Base-by-base conservation (phyloP, 768 basidiomycete species). In the Lactifluus hygrophoroides region DNA sequence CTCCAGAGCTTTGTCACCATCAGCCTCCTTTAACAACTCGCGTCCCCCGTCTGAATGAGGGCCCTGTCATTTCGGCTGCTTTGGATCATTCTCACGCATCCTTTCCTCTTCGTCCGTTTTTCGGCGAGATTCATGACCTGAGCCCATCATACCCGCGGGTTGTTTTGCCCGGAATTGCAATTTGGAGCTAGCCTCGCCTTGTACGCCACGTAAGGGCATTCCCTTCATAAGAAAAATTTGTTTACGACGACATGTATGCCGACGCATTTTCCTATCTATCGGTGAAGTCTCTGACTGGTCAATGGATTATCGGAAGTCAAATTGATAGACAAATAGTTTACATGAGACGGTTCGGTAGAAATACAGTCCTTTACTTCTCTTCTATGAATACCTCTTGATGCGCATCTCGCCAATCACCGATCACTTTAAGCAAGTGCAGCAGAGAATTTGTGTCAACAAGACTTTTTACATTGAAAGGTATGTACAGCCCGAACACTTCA, bases 1-100 rank as follows among this genome's bases (percentile, higher is more conserved):
- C 54, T 52, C 49, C 47, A 50, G 13, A 38, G 54, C 14, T 45
- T 40, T 32, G 49, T 56, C 59, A 51, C 43, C 16, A 19, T 60
- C 44, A 52, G 28, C 23, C 42, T n/a, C 57, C 16, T 19, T 45
- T 46, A 40, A 32, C 54, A 42, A 30, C 54, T 51, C 44, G 35
- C 43, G 23, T 40, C 47, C 32, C 32, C 35, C 40, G 40, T 46
- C n/a, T 25, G 58, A 34, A 48, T 40, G 51, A 27, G 28, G 45
- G 34, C 10, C 51, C 40, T 48, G 34, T 60, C 54, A 56, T 51
- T 32, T 46, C 49, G 54, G 54, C 48, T 51, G 27, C 43, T 16
- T 35, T 51, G 42, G 43, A 30, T 38, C 35, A 45, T 55, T 55
- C 53, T 32, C 53, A 54, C 57, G 34, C 25, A 16, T 28, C 14